Base-by-base conservation (phyloP, 495 filamentous ascomycete species). In the Podospora appendiculata region DNA sequence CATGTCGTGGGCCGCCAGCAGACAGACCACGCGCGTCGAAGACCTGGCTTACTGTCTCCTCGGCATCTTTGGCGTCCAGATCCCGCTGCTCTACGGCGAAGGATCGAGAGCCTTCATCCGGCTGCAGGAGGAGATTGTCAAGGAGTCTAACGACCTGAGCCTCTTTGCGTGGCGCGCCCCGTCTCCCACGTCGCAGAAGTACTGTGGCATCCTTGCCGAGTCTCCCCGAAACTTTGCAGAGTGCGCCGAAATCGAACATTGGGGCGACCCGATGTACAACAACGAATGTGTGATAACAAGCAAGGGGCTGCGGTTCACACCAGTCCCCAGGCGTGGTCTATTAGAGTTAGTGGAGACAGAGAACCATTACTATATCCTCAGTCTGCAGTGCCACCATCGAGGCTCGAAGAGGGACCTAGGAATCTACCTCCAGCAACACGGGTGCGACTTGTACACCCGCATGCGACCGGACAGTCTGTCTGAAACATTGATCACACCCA, bases 41-140 rank as follows among this genome's bases (percentile, higher is more conserved):
- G 63, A 66, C 8, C 45, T 52, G 32, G 61, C 63, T 0, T 66
- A 66, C 41, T 64, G 52, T n/a, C 42, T 66, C 11, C 48, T 66
- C n/a, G 63, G 63, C 1, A 45, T 64, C n/a, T 61, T 66, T n/a
- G 53, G 47, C 41, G 57, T 62, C 5, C 49, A 57, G 11, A 53
- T 62, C 10, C 58, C 56, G 11, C 7, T 54, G 32, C 44, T 58
- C 8, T 61, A 61, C 17, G 58, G 58, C 12, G 58, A 61, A 16
- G 58, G 58, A 3, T 34, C 11, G 18, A 58, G 51, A 12, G 58
- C 56, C 7, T 61, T 61, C 16, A 40, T 50, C 18, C 48, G 57
- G 6, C 49, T 61, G 1, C 57, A 61, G 19, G 58, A 62, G 40
- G 56, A 59, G 2, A 52, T 59, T 6, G 41, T 50, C 41, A 57